Percentiles rank a stretch among this genome's conserved stretches.
phyloP scores from a whole-genome alignment of 257 asterid species.

The Solanum chilense region DNA sequence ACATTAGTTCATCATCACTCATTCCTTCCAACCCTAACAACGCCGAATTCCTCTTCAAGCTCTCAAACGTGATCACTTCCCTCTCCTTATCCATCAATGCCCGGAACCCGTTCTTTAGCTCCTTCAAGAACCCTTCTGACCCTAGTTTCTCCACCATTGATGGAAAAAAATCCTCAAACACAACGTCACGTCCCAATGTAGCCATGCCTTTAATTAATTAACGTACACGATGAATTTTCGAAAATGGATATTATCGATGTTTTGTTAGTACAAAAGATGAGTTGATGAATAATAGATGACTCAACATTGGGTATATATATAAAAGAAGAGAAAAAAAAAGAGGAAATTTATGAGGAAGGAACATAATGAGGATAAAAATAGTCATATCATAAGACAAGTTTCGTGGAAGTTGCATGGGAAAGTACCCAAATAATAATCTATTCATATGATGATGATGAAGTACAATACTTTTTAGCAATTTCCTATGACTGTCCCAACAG shows the following conservation, averaged over 20 bases:
- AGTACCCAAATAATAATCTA: background rate
- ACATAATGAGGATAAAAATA: background rate
- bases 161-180: constrained; percentile 63
- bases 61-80: constrained; percentile 50
- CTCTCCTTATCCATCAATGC: constrained; percentile 44
- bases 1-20: constrained; percentile 35
- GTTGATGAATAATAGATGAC: background rate
- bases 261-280: background rate
- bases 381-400: background rate
- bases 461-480: background rate
- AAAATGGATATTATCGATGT: background rate
- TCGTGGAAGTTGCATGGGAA: background rate
- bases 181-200: background rate
- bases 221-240: background rate
- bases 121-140: constrained; percentile 46
- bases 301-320: background rate
- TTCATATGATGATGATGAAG: background rate
- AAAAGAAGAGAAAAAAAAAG: background rate
- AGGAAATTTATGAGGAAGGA: background rate
- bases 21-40: constrained; percentile 31
- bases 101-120: constrained; percentile 52
- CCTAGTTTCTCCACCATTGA: constrained; percentile 69
- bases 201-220: background rate
- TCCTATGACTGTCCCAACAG: background rate
- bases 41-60: constrained; percentile 48